Evolutionary conservation across 345 rosid species (phyloP), one percentile per base, ranked within the genome.

Genomic region (Aquilaria sinensis): DNA sequence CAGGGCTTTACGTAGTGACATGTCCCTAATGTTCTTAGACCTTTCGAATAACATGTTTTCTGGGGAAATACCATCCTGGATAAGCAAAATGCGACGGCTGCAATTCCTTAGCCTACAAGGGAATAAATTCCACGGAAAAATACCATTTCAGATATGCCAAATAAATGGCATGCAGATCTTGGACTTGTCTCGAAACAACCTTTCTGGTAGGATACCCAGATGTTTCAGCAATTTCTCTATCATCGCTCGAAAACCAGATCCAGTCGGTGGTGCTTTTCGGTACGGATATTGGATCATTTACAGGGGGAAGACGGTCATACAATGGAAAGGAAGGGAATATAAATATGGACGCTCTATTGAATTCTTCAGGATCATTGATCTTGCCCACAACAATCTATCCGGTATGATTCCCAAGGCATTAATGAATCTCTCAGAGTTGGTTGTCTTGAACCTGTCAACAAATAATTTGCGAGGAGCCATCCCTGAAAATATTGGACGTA

Each of bases 11-110:
- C 10, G 12, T 15, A 55, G 43, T 14, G 47, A 61, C 41, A 11
- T 11, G 29, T 0, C 1, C 1, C 43, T 68, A 55, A 23, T 6
- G 30, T 14, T 61, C 5, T 11, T 73, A 34, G 77, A 68, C 53
- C 65, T 73, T 3, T 53, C 54, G 29, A 49, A 56, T 9, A 73
- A 73, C 14, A 60, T 2, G 12, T 49, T 73, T 6, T 63, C 57
- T 2, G 73, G 79, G 56, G n/a, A 31, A 11, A 9, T 71, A n/a
- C 75, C 66, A 10, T 46, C 51, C n/a, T 64, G 70, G 67, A 34
- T 68, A 4, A 16, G 23, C 23, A 51, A 56, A 45, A 15, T 57
- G 30, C 5, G 37, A 29, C 8, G 6, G 12, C 43, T 71, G 32
- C 13, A 29, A 15, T 29, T 63, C 7, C 31, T 75, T 6, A 37